These are phyloP conservation scores for Globisporangium yorkense DNA, from an alignment of 352 stramenopile genomes.

Conservation along the genomic window DNA sequence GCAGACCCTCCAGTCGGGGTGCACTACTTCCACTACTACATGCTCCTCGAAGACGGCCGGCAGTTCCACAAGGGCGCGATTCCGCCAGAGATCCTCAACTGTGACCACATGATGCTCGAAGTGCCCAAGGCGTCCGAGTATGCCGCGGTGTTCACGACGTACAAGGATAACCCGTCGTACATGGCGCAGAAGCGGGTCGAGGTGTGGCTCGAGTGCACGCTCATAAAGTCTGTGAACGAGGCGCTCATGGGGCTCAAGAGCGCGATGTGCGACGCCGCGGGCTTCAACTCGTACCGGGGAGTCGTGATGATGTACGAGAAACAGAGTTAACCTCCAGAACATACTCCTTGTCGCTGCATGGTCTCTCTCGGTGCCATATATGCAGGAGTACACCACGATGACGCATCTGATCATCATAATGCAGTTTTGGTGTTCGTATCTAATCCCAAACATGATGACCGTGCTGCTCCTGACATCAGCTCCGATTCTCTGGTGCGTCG, in stretches of 20 bases:
- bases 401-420: no score
- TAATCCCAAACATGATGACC: no score
- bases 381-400: no score
- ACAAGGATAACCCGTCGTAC: constrained; percentile 2
- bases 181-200: constrained; percentile 16
- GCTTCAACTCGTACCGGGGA: constrained; percentile 13
- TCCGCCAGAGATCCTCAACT: constrained; percentile 16
- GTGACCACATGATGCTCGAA: constrained; percentile 13
- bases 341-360: no score
- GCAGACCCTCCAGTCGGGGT: constrained; percentile 30
- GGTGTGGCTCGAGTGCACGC: constrained; percentile 22
- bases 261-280: constrained; percentile 5
- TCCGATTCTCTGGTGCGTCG: no score
- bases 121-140: constrained; percentile 15
- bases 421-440: no score
- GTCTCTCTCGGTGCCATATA: no score
- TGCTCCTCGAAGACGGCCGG: constrained; percentile 15
- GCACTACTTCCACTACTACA: constrained; percentile 36
- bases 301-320: constrained; percentile 4
- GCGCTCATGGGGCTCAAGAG: constrained; percentile 16
- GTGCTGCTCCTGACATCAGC: no score
- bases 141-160: constrained; percentile 6
- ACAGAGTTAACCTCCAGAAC: no score
- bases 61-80: constrained; percentile 22
- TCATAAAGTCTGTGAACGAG: constrained; percentile 23